Percentiles rank a stretch among this genome's conserved stretches.
Evolutionary conservation across 2,329 filamentous ascomycete species (phyloP).

Genomic region (Diaporthe helianthi): DNA sequence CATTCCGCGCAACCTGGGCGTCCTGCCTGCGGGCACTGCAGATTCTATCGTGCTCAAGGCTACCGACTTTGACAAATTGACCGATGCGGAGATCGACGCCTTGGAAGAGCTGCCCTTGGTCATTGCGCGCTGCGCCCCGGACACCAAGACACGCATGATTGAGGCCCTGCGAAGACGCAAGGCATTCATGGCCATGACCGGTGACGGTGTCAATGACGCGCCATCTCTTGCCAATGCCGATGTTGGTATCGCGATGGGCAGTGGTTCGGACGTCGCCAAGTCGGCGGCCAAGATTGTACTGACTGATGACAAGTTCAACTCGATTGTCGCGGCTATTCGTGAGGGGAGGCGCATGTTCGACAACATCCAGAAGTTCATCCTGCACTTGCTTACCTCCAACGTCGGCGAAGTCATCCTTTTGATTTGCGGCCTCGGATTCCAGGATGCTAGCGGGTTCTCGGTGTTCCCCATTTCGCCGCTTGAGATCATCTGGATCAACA

Average conservation of each 20-base stretch:
- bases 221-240: conserved; percentile 82
- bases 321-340: conserved; percentile 81
- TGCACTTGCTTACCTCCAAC: conserved; percentile 81
- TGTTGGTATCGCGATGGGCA: conserved; percentile 91
- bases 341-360: conserved; percentile 87
- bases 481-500: conserved; percentile 93
- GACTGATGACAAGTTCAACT: conserved; percentile 88
- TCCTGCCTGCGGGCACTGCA: conserved; percentile 68
- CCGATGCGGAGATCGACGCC: conserved; percentile 76
- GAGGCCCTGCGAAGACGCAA: conserved; percentile 81
- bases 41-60: conserved; percentile 76
- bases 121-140: conserved; percentile 82
- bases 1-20: conserved; percentile 67
- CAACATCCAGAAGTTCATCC: conserved; percentile 87
- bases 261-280: conserved; percentile 85
- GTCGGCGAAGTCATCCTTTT: conserved; percentile 84
- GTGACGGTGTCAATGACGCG: conserved; percentile 87
- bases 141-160: conserved; percentile 91
- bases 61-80: conserved; percentile 78
- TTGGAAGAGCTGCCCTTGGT: conserved; percentile 80
- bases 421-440: conserved; percentile 82
- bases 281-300: conserved; percentile 83
- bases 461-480: conserved; percentile 88
- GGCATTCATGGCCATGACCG: conserved; percentile 85
- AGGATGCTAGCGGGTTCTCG: conserved; percentile 73